A percentile compares a stretch with the other conserved stretches of the same genome.
Conservation (phyloP, 257 asterid species). For the Penstemon eatonii region DNA sequence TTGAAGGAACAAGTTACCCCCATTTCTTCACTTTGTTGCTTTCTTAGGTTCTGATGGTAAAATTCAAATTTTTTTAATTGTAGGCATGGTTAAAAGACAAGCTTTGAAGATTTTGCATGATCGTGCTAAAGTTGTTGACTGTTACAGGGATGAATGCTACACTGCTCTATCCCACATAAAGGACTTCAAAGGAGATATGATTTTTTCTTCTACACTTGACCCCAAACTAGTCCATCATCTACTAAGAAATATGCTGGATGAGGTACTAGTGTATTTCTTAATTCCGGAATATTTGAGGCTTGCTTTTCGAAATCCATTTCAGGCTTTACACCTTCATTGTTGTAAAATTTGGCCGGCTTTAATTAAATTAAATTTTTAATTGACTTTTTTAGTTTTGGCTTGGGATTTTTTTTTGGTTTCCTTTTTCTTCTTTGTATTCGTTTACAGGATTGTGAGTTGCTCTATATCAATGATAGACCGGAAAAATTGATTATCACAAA, state of each 20-base stretch:
- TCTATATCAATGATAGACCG: slow-evolving; percentile 77
- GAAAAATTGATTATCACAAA: slow-evolving; percentile 76
- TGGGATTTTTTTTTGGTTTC: slow-evolving; percentile 14
- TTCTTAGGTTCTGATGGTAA: slow-evolving; percentile 8
- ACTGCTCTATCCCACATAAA: slow-evolving; percentile 60
- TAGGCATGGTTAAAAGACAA: slow-evolving; percentile 83
- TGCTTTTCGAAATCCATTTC: slow-evolving; percentile 10
- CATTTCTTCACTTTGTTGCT: background rate
- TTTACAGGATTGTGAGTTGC: slow-evolving; percentile 87
- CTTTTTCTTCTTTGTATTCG: slow-evolving; percentile 1
- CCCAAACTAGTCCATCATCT: slow-evolving; percentile 60
- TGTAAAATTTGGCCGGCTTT: slow-evolving; percentile 1
- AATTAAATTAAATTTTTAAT: background rate
- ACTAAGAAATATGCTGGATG: slow-evolving; percentile 69
- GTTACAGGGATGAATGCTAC: slow-evolving; percentile 42
- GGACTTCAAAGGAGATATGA: slow-evolving; percentile 47
- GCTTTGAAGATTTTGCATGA: slow-evolving; percentile 58
- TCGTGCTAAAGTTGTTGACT: slow-evolving; percentile 43
- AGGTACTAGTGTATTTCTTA: slow-evolving; percentile 50
- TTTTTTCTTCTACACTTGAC: slow-evolving; percentile 48
- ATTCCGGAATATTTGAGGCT: slow-evolving; percentile 13
- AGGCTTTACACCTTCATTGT: slow-evolving; percentile 2
- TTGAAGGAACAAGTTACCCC: too few relatives aligned
- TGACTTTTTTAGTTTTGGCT: too few relatives aligned
- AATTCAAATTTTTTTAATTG: slow-evolving; percentile 27